phyloP scores from a whole-genome alignment of 441 rosid genomes.

The Jatropha multifida region DNA sequence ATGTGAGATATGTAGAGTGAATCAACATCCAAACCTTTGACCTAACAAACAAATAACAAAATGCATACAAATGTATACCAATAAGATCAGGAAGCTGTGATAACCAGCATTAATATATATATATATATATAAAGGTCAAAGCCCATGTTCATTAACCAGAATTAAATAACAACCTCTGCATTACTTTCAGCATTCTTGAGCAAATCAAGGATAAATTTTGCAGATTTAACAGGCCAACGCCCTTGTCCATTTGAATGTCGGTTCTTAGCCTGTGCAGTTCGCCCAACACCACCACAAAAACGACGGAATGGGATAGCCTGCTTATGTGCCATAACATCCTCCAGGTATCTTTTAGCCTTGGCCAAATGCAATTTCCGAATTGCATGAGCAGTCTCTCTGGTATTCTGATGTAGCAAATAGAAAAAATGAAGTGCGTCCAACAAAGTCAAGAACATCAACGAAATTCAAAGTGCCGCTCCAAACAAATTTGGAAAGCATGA shows the following conservation, averaged over 20 bases:
- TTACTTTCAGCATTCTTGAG: conserved; percentile 96
- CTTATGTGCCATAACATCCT: conserved; percentile 95
- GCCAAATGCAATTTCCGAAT: conserved; percentile 66
- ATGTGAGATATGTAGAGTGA: conserved; percentile 77
- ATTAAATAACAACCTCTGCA: conserved; percentile 55
- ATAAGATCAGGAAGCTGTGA: neutral
- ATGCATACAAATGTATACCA: neutral
- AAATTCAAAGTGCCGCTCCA: neutral
- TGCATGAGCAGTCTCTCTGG: conserved; percentile 87
- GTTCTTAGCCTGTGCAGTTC: conserved; percentile 97
- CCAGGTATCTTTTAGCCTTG: conserved; percentile 93
- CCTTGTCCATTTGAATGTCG: conserved; percentile 96
- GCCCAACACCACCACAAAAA: conserved; percentile 91
- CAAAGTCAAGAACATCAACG: neutral
- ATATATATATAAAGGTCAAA: no score
- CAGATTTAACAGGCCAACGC: conserved; percentile 95
- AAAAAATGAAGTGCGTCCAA: neutral
- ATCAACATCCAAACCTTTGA: conserved; percentile 90
- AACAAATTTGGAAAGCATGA: neutral
- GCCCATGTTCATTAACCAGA: neutral
- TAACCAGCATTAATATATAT: neutral
- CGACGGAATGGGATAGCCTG: conserved; percentile 97
- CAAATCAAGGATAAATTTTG: conserved; percentile 77
- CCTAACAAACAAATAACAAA: conserved; percentile 39
- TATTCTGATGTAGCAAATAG: conserved; percentile 46